Conservation (phyloP, 257 asterid genomes). For the Avicennia marina region DNA sequence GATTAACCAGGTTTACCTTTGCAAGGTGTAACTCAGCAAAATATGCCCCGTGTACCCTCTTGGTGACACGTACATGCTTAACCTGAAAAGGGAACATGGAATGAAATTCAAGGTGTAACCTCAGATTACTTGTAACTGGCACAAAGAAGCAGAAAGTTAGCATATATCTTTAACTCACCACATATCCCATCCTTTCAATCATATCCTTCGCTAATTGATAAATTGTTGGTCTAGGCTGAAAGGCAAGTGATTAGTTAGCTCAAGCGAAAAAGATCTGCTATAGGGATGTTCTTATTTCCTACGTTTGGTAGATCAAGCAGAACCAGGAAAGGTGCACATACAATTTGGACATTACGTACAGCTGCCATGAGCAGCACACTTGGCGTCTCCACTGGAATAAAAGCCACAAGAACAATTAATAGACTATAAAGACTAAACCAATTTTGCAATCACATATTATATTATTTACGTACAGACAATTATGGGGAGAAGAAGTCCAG, state of each 20-base stretch:
- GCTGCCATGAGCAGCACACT: conserved; percentile 98
- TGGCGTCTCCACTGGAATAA: conserved; percentile 93
- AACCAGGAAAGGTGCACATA: conserved; percentile 28
- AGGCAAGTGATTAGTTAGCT: conserved; percentile 7
- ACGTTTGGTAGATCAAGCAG: conserved; percentile 2
- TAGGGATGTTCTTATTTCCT: neutral
- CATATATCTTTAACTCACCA: conserved; percentile 38
- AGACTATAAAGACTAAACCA: neutral
- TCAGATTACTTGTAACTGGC: neutral
- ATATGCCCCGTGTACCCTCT: conserved; percentile 96
- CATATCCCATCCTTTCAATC: conserved; percentile 95
- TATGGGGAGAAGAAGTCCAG: conserved; percentile 90
- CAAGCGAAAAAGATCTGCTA: neutral
- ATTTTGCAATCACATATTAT: neutral
- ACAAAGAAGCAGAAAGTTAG: neutral
- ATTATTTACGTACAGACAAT: conserved; percentile 65
- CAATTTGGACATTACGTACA: conserved; percentile 87
- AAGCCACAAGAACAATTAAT: conserved; percentile 15
- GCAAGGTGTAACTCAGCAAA: conserved; percentile 77
- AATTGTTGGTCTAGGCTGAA: conserved; percentile 95
- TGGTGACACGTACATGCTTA: conserved; percentile 88
- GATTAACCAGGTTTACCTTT: conserved; percentile 43
- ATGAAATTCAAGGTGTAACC: conserved; percentile 7
- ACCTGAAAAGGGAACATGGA: conserved; percentile 42
- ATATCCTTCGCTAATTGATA: conserved; percentile 89